phyloP scores from a whole-genome alignment of 2,329 filamentous ascomycete genomes.

The Ophiostoma australiae region DNA sequence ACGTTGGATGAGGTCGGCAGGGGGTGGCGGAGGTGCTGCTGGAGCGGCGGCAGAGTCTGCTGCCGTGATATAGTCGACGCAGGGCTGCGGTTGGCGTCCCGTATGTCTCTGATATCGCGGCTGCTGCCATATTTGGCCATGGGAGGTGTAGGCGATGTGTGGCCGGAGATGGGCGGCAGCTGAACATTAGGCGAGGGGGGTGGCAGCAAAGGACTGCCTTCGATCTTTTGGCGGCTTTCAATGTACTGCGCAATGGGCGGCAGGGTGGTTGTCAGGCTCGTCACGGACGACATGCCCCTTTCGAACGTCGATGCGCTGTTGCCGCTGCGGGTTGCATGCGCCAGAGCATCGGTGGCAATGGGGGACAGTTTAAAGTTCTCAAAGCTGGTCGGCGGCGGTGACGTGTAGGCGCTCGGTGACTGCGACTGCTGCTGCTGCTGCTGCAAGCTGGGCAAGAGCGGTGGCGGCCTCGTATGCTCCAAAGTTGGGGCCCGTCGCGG shows the following conservation, averaged over 20 bases:
- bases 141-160: neutral
- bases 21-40: neutral
- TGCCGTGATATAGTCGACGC: neutral
- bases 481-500: neutral
- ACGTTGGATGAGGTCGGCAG: neutral
- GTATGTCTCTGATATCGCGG: neutral
- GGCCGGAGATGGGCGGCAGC: neutral
- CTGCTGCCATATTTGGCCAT: neutral
- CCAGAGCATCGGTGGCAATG: neutral
- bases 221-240: neutral
- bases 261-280: neutral
- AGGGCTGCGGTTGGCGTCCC: neutral
- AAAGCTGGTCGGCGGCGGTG: neutral
- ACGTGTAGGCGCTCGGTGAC: neutral
- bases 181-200: neutral
- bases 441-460: neutral
- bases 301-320: neutral
- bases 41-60: slow-evolving; percentile 42
- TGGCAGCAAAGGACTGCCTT: neutral
- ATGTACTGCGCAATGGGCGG: neutral
- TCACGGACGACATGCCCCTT: neutral
- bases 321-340: neutral
- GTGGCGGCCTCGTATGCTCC: neutral
- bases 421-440: neutral
- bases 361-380: neutral